phyloP scores from a whole-genome alignment of 768 basidiomycete genomes.

The Boletus tylopilopsis region DNA sequence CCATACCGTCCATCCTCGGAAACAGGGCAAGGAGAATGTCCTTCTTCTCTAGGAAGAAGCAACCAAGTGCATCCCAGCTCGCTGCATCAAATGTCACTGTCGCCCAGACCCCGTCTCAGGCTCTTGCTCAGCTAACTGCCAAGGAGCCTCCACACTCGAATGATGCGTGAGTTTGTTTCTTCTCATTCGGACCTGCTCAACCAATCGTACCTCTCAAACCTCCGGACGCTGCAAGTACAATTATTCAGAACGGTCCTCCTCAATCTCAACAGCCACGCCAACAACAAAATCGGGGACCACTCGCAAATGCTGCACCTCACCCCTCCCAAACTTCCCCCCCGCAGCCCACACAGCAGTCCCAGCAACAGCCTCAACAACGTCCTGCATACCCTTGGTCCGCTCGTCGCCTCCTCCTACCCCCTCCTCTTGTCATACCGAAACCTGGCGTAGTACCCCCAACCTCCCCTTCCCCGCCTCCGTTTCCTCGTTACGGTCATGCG shows the following conservation, averaged over 20 bases:
- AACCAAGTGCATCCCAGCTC: conserved; percentile 47
- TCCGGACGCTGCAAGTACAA: conserved; percentile 4
- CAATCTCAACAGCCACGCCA: conserved; percentile 35
- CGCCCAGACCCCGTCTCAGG: conserved; percentile 63
- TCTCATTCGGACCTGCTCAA: conserved; percentile 1
- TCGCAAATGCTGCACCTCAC: conserved; percentile 27
- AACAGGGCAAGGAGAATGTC: conserved; percentile 75
- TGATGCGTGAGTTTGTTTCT: conserved; percentile 35
- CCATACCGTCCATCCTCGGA: conserved; percentile 68
- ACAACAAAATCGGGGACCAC: conserved; percentile 34
- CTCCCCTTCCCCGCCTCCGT: conserved; percentile 78
- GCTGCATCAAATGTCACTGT: conserved; percentile 48
- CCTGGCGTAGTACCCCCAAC: conserved; percentile 62
- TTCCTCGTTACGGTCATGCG: conserved; percentile 95
- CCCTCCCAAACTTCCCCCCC: conserved; percentile 29
- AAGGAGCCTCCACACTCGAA: conserved; percentile 26
- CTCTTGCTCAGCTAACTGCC: conserved; percentile 54
- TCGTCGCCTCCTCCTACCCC: conserved; percentile 64
- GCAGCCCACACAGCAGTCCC: conserved; percentile 32
- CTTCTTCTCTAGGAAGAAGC: conserved; percentile 91
- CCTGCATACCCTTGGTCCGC: conserved; percentile 84
- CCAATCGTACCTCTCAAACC: background rate
- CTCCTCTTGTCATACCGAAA: conserved; percentile 61
- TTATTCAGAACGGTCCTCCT: conserved; percentile 23
- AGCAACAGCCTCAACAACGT: conserved; percentile 38